phyloP scores from a whole-genome alignment of 2,329 filamentous ascomycete species.

The Cladorrhinum sp. region DNA sequence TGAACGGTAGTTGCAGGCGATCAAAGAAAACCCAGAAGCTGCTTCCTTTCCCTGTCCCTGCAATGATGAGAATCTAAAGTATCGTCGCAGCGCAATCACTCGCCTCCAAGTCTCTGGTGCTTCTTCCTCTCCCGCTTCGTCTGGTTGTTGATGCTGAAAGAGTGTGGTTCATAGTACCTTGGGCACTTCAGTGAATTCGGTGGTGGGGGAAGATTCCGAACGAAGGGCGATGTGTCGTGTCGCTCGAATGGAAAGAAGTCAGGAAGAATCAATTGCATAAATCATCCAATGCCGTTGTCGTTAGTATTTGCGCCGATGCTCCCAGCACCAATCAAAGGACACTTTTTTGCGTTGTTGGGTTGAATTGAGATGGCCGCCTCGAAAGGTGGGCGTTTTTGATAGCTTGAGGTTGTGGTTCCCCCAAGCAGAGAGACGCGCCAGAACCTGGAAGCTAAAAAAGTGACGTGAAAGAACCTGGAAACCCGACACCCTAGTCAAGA shows the following conservation, averaged over 20 bases:
- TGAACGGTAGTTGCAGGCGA: not conserved
- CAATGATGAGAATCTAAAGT: not conserved
- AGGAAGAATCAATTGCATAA: not conserved
- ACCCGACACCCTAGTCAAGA: conserved; percentile 5
- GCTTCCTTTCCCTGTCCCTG: no score
- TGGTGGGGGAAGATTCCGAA: not conserved
- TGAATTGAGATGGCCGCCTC: not conserved
- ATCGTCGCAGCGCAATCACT: not conserved
- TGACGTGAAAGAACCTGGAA: conserved; percentile 13
- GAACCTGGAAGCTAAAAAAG: conserved; percentile 6
- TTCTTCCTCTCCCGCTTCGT: not conserved
- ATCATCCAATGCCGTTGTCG: not conserved
- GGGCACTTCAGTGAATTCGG: not conserved
- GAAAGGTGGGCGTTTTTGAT: not conserved
- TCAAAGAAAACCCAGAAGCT: not conserved
- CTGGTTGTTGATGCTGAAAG: not conserved
- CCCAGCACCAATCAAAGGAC: not conserved
- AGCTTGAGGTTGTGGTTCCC: not conserved
- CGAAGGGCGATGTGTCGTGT: not conserved
- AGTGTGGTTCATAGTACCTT: not conserved
- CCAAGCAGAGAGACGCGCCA: conserved; percentile 5
- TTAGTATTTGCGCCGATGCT: not conserved
- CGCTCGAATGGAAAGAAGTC: not conserved
- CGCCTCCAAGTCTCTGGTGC: not conserved
- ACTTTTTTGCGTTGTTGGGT: not conserved